phyloP scores from a whole-genome alignment of 306 rosid species.

The Lathyrus tuberosus region DNA sequence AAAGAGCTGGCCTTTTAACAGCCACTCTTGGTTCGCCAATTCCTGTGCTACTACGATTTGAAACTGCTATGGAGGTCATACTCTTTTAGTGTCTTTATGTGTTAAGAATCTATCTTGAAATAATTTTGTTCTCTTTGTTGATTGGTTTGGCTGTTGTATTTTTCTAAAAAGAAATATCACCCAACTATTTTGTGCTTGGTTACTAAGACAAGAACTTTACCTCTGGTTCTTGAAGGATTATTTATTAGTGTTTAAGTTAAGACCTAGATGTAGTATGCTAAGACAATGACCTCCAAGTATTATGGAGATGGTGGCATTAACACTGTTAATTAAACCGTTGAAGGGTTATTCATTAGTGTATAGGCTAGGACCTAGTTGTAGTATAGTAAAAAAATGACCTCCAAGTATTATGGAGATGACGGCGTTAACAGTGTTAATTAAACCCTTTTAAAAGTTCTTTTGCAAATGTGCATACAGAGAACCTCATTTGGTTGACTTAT shows the following conservation, averaged over 20 bases:
- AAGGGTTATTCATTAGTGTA: conserved; percentile 12
- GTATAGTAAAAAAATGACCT: not conserved
- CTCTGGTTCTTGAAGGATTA: not conserved
- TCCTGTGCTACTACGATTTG: conserved; percentile 74
- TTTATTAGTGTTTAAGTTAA: not conserved
- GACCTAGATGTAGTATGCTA: conserved; percentile 18
- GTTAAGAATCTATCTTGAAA: conserved; percentile 22
- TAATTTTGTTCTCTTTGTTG: conserved; percentile 7
- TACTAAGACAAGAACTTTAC: conserved; percentile 18
- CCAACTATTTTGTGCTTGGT: conserved; percentile 13
- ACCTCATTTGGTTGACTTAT: too few species aligned
- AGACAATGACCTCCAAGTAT: conserved; percentile 6
- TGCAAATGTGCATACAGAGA: conserved; percentile 2
- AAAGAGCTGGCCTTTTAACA: conserved; percentile 88
- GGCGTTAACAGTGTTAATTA: not conserved
- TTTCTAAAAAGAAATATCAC: conserved; percentile 20
- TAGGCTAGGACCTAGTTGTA: conserved; percentile 10
- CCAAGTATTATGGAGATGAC: conserved; percentile 8
- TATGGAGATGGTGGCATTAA: not conserved
- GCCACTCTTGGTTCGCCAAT: conserved; percentile 90
- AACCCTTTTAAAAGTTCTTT: not conserved
- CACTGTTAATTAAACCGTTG: not conserved
- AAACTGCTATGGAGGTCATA: conserved; percentile 84
- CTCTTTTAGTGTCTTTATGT: conserved; percentile 20
- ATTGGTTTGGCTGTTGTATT: conserved; percentile 21